phyloP scores from a whole-genome alignment of 78 protist genomes.

The Dictyostelium purpureum region DNA sequence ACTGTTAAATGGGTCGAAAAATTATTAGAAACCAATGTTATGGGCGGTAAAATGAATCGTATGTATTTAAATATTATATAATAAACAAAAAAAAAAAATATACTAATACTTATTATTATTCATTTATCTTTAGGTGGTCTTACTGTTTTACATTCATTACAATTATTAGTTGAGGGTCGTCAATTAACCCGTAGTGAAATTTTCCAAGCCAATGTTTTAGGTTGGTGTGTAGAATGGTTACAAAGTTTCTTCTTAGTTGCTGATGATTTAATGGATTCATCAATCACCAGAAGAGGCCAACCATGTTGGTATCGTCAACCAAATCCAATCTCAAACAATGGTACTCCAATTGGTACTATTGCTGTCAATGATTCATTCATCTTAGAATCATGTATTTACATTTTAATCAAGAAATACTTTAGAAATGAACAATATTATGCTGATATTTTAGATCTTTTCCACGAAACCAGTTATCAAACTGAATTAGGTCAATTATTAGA shows the following conservation, averaged over 20 bases:
- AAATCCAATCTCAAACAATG: conserved; percentile 20
- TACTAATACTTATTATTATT: too few species aligned
- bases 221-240: conserved; percentile 96
- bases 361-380: conserved; percentile 97
- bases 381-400: conserved; percentile 90
- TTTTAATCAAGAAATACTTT: conserved; percentile 89
- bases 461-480: conserved; percentile 90
- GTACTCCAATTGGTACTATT: conserved; percentile 80
- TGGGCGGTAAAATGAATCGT: conserved; percentile 93
- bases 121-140: too few species aligned
- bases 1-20: conserved; percentile 29
- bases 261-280: conserved; percentile 99
- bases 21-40: conserved; percentile 55
- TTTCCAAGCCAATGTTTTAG: conserved; percentile 83
- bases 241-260: conserved; percentile 97
- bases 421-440: conserved; percentile 76
- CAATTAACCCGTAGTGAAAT: conserved; percentile 41
- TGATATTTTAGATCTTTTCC: conserved; percentile 90
- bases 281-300: conserved; percentile 95
- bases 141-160: conserved; percentile 78
- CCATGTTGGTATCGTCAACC: conserved; percentile 94
- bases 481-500: conserved; percentile 97
- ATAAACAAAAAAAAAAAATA: too few species aligned
- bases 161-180: conserved; percentile 68
- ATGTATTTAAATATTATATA: too few species aligned